Evolutionary conservation across 495 filamentous ascomycete species (phyloP).

Genomic region (Penicillium fimorum): DNA sequence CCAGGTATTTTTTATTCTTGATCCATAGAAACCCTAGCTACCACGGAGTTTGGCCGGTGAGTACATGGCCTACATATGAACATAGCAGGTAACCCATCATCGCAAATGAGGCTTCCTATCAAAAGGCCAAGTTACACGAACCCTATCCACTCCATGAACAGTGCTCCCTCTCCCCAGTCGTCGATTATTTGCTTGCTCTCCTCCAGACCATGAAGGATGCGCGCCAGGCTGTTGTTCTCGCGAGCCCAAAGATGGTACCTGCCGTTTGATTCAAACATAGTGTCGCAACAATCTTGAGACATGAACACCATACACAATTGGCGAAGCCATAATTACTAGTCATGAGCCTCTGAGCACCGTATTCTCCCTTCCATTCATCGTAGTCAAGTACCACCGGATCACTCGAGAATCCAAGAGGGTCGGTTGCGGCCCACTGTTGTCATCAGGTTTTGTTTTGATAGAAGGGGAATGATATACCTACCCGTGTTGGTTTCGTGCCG

Average conservation of each 20-base stretch:
- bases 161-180: background rate
- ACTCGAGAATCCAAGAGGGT: background rate
- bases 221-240: background rate
- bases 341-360: background rate
- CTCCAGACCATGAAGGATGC: background rate
- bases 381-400: background rate
- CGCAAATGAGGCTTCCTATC: background rate
- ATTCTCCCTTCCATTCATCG: background rate
- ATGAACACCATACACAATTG: background rate
- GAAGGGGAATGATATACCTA: background rate
- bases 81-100: too few relatives aligned
- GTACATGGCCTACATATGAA: background rate
- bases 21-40: background rate
- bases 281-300: background rate
- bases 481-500: background rate
- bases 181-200: background rate
- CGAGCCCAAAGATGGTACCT: background rate
- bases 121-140: background rate
- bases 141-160: background rate
- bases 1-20: background rate
- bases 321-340: background rate
- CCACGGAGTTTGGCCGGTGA: constrained; percentile 6
- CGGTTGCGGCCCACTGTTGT: background rate
- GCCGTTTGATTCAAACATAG: background rate
- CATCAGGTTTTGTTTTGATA: background rate